Conservation (phyloP, 371 early-diverging fungal genomes). For the Mucor ambiguus region DNA sequence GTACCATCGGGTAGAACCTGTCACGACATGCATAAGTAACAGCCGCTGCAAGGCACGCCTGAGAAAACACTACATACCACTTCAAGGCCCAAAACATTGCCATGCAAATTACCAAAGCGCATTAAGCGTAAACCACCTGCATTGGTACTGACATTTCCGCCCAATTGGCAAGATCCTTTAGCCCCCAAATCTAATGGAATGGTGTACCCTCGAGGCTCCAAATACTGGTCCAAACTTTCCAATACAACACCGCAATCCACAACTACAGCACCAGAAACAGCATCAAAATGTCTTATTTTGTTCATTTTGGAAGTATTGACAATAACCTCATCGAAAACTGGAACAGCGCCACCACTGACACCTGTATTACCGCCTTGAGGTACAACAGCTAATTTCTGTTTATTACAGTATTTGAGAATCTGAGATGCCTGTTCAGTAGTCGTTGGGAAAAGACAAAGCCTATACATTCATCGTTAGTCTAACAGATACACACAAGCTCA, state of each 20-base stretch:
- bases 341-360: conserved; percentile 60
- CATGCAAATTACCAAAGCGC: conserved; percentile 91
- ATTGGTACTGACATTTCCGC: conserved; percentile 96
- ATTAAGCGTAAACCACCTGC: conserved; percentile 93
- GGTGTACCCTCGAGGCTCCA: conserved; percentile 72
- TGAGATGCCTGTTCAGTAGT: conserved; percentile 81
- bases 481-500: neutral
- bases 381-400: conserved; percentile 80
- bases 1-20: conserved; percentile 85
- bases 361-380: conserved; percentile 98
- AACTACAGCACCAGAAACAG: conserved; percentile 76
- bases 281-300: conserved; percentile 77
- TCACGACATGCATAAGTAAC: neutral
- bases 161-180: conserved; percentile 83
- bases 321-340: conserved; percentile 94
- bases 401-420: conserved; percentile 87
- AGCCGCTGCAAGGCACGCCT: no score
- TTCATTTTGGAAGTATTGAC: conserved; percentile 78
- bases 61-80: conserved; percentile 41
- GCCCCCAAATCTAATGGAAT: conserved; percentile 95
- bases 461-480: neutral
- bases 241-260: conserved; percentile 91
- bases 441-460: conserved; percentile 72
- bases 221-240: conserved; percentile 78
- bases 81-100: conserved; percentile 87